phyloP scores from a whole-genome alignment of 179 eudicot species.

The Camellia oleifera region DNA sequence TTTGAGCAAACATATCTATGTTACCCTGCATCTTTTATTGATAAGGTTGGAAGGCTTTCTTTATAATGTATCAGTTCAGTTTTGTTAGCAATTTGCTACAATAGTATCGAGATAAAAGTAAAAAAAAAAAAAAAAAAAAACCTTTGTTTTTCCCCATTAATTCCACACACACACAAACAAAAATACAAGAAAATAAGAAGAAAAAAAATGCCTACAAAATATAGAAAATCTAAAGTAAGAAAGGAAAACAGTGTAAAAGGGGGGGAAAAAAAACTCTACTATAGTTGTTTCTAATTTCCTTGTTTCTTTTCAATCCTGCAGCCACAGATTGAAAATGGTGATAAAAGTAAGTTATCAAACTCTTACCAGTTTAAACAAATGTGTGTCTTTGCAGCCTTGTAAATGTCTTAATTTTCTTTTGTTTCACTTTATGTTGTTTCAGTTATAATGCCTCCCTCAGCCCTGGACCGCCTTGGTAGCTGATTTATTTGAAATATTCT shows the following conservation, averaged over 20 bases:
- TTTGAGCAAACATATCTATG: slow-evolving; percentile 96
- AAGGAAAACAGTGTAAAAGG: no score
- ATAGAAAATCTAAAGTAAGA: neutral
- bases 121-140: no score
- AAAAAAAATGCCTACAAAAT: no score
- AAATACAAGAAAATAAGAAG: neutral
- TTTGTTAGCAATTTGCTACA: neutral
- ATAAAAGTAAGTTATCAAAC: slow-evolving; percentile 62
- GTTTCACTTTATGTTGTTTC: slow-evolving; percentile 29
- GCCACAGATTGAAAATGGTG: slow-evolving; percentile 92
- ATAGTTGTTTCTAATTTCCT: slow-evolving; percentile 8
- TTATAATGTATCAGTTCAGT: neutral
- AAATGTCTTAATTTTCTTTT: slow-evolving; percentile 10
- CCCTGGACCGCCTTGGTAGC: slow-evolving; percentile 96
- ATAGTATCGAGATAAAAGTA: neutral
- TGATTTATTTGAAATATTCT: slow-evolving; percentile 8
- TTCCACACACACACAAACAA: neutral
- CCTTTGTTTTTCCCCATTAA: neutral
- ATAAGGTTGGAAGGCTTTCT: slow-evolving; percentile 55
- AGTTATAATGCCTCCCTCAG: slow-evolving; percentile 99
- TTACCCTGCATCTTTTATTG: slow-evolving; percentile 90
- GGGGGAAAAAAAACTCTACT: no score
- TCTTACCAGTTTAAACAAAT: neutral
- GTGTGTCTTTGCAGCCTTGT: neutral
- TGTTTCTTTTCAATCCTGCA: slow-evolving; percentile 34